Evolutionary conservation across 352 stramenopile species (phyloP), one percentile per base, ranked within the genome.

Genomic region (Phytophthora pisi): DNA sequence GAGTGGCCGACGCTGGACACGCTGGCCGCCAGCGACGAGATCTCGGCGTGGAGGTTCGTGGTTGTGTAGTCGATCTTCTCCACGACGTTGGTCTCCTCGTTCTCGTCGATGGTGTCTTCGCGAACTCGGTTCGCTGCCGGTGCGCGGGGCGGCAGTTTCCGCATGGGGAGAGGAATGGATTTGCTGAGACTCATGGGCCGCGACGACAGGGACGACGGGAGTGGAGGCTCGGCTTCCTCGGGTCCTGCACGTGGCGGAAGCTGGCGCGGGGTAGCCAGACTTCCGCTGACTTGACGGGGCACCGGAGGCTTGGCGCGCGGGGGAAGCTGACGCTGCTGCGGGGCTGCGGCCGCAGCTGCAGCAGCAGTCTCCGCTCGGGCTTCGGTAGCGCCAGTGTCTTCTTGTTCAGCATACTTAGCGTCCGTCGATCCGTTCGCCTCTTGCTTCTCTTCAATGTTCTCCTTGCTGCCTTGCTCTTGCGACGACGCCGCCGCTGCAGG

Each of bases 101-200:
- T 77, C 20, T 78, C 79, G 7, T 84, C 75, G 5, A 79, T 72
- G 2, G 63, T 66, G 26, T 76, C 70, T 6, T 70, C 61, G 46
- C 59, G 42, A 34, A 67, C 58, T 57, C 66, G 62, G 43, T 63
- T 67, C n/a, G 66, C 16, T 26, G 42, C 2, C 26, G 75, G 63
- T 13, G 58, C 52, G 61, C 70, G 49, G 68, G 66, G 63, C 11
- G 68, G 74, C 16, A 72, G 71, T 13, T 73, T 62, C 23, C 75
- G 77, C 50, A 73, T 76, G 3, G 81, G 81, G 20, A 93, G 83
- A 18, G 85, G 79, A 43, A 95, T 93, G 3, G 85, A 92, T 62
- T 95, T 90, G 61, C 87, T 95, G 31, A 95, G 65, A 53, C 85
- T 95, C 81, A 86, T 92, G 0, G 87, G 84, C 10, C 82, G 74